Evolutionary conservation across 805 yeast species (phyloP), one percentile per base, ranked within the genome.

Genomic region (Ogataea ramenticola): DNA sequence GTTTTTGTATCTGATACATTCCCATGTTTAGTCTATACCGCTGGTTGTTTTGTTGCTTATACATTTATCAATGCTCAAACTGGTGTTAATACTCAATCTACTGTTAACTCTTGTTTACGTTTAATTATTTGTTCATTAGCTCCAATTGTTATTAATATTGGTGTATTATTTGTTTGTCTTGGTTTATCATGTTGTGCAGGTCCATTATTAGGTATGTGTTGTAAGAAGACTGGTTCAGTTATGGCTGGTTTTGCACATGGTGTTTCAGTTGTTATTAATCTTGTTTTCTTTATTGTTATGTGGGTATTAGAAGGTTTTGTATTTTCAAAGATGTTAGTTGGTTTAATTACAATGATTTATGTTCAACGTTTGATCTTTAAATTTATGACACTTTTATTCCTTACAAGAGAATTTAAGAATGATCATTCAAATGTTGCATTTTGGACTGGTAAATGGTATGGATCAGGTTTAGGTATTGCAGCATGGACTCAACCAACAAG

Each of bases 371-470:
- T 85, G 43, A 64, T 93, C 53, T 86, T 91, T 78, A 89, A 89
- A 74, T 63, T 83, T 56, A 72, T 93, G 74, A 86, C 96, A 11
- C 71, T 83, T 43, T 66, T 79, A 53, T 70, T 82, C 66, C 73
- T 95, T 61, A 87, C 97, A 43, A 82, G 99, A 74, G 99, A 93
- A 71, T 89, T 89, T 75, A 88, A 88, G 81, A 86, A 86, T 57
- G 97, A 91, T 68, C 87, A 82, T 61, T 74, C 98, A 32, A 93
- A 93, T 72, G 85, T 95, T 56, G 98, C 99, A 26, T 93, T 95
- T 95, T 93, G 99, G 99, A 86, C 96, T 46, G 99, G 99, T 76
- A 90, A 89, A 69, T 93, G 99, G 99, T 89, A 90, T 66, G 93
- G 95, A 47, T 74, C 86, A 48, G 93, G 96, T 60, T 70, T 91